Conservation (phyloP, 2,329 filamentous ascomycete species). For the Endothia cerciana region DNA sequence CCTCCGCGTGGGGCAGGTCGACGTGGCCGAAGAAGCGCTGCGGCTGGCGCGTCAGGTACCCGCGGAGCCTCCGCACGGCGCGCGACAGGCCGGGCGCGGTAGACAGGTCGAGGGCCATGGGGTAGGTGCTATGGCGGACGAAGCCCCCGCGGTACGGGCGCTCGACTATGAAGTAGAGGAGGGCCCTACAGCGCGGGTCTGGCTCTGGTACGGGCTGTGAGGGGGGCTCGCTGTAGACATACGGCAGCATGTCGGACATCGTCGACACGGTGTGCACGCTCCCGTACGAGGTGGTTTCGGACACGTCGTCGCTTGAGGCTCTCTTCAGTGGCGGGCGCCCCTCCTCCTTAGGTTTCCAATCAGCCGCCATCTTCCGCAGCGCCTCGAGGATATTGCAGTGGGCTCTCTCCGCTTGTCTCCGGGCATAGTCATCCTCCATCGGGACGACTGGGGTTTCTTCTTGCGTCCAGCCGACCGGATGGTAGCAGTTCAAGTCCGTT, state of each 20-base stretch:
- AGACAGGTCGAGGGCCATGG: neutral
- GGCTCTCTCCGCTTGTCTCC: neutral
- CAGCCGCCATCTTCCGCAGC: neutral
- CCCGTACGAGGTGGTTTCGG: neutral
- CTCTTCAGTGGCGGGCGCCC: neutral
- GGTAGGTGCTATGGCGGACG: neutral
- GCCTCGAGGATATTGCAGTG: neutral
- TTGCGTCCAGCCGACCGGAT: neutral
- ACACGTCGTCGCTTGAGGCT: neutral
- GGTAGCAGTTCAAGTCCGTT: neutral
- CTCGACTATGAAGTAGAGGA: constrained; percentile 9
- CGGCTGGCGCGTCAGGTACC: neutral
- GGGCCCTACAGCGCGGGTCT: neutral
- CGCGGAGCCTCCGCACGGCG: neutral
- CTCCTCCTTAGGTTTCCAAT: neutral
- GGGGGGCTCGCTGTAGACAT: neutral
- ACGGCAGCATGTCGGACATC: neutral
- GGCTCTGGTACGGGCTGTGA: neutral
- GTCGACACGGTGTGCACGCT: neutral
- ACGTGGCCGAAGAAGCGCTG: neutral
- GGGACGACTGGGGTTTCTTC: neutral
- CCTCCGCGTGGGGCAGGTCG: neutral
- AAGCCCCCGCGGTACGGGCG: constrained; percentile 5
- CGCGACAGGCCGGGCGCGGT: neutral
- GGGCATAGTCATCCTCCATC: neutral